These are phyloP conservation scores for Globisporangium emineosum DNA, from an alignment of 352 stramenopile species.

Conservation along the genomic window DNA sequence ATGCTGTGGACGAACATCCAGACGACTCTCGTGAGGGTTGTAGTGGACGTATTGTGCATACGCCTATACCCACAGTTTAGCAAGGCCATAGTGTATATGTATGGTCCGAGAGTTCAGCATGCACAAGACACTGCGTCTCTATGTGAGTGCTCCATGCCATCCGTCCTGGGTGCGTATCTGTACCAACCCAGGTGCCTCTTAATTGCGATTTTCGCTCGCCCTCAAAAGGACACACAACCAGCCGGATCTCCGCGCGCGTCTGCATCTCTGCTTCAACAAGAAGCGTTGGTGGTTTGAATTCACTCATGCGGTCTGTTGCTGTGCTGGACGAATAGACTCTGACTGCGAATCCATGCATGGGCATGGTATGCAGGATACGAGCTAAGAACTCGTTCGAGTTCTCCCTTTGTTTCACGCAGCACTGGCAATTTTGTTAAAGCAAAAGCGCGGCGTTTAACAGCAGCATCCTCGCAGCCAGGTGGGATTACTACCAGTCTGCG, in stretches of 20 bases:
- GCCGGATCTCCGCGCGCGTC: not conserved
- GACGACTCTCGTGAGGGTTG: not conserved
- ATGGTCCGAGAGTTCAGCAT: not conserved
- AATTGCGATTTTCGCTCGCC: conserved; percentile 3
- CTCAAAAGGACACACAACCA: not conserved
- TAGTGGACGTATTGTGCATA: not conserved
- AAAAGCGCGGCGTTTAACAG: not conserved
- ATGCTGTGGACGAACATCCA: not conserved
- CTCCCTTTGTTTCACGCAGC: too few relatives aligned
- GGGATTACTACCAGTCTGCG: not conserved
- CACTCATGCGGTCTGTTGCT: not conserved
- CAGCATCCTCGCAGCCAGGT: not conserved
- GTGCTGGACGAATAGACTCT: not conserved
- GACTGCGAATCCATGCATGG: too few relatives aligned
- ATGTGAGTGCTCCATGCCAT: not conserved
- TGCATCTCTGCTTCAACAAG: not conserved
- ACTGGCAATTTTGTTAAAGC: too few relatives aligned
- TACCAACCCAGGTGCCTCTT: not conserved
- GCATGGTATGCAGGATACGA: too few relatives aligned
- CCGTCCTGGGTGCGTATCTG: not conserved
- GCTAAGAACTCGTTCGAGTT: too few relatives aligned
- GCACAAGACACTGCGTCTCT: not conserved
- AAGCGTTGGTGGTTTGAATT: not conserved
- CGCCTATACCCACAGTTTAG: not conserved
- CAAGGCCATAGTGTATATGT: too few relatives aligned